These are phyloP conservation scores for Meredithiella fracta DNA, from an alignment of 2,329 filamentous ascomycete genomes.

Conservation along the genomic window DNA sequence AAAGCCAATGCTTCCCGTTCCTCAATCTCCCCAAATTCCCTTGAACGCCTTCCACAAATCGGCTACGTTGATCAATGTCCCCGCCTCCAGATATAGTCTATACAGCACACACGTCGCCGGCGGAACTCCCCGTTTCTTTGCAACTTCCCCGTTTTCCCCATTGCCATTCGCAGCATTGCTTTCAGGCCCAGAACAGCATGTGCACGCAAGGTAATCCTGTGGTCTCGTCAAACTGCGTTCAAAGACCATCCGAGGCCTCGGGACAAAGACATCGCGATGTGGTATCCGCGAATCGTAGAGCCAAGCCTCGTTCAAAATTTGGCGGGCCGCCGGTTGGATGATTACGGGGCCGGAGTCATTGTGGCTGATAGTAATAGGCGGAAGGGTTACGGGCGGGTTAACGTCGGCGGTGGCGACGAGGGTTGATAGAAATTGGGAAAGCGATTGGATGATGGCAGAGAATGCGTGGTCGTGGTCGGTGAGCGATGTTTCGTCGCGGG, in stretches of 20 bases:
- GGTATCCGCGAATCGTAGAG: conserved; percentile 57
- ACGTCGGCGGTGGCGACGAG: conserved; percentile 22
- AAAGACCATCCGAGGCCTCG: conserved; percentile 51
- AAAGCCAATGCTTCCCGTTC: conserved; percentile 48
- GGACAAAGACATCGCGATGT: conserved; percentile 57
- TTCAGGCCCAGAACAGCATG: conserved; percentile 38
- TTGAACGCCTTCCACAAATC: conserved; percentile 68
- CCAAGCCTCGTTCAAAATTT: conserved; percentile 56
- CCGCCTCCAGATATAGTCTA: conserved; percentile 63
- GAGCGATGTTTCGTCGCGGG: conserved; percentile 54
- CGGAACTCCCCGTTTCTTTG: conserved; percentile 27
- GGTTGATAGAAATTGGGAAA: conserved; percentile 3
- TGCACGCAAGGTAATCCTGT: conserved; percentile 61
- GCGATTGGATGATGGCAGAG: conserved; percentile 42
- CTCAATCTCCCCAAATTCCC: conserved; percentile 33
- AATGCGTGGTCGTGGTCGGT: conserved; percentile 56
- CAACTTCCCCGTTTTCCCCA: not conserved
- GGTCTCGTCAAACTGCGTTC: conserved; percentile 57
- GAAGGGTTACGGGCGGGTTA: not conserved
- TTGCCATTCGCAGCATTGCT: not conserved
- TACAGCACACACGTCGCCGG: conserved; percentile 61
- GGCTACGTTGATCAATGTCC: conserved; percentile 58
- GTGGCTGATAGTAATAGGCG: conserved; percentile 16
- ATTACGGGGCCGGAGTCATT: conserved; percentile 18
- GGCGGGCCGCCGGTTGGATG: conserved; percentile 23